A percentile compares a stretch with the other conserved stretches of the same genome.
phyloP scores from a whole-genome alignment of 2,329 filamentous ascomycete species.

The Xylariaceae sp. region DNA sequence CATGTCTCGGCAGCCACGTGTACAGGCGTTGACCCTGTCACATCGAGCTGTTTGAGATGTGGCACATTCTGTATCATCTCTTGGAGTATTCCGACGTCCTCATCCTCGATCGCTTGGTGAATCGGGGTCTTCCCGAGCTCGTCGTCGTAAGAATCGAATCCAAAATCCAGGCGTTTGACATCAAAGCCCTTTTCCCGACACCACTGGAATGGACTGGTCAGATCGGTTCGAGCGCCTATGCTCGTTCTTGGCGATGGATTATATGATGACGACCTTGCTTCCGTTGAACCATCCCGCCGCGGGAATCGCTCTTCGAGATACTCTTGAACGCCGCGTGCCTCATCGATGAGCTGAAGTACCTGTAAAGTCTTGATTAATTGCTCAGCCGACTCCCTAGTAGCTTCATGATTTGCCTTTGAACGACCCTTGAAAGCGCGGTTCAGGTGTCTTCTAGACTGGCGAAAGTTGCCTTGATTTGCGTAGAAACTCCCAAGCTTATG shows the following conservation, averaged over 20 bases:
- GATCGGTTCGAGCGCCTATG: conserved; percentile 4
- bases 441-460: conserved; percentile 20
- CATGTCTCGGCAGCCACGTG: conserved; percentile 32
- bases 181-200: conserved; percentile 29
- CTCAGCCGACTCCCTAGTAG: conserved; percentile 24
- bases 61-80: conserved; percentile 25
- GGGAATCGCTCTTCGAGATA: conserved; percentile 22
- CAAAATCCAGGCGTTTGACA: conserved; percentile 22
- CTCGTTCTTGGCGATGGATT: conserved; percentile 3
- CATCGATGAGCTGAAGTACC: conserved; percentile 23
- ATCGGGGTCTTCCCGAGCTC: conserved; percentile 24
- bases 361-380: conserved; percentile 24
- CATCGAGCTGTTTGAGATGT: conserved; percentile 23
- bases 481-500: conserved; percentile 30
- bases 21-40: conserved; percentile 25
- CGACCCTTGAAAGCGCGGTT: conserved; percentile 25
- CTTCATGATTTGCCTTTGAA: conserved; percentile 13
- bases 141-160: conserved; percentile 24
- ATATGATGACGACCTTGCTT: background rate
- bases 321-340: conserved; percentile 25
- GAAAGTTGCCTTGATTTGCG: conserved; percentile 17
- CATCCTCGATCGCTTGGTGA: conserved; percentile 23
- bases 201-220: conserved; percentile 25
- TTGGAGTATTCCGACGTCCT: conserved; percentile 25
- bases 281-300: background rate